Evolutionary conservation across 805 yeast species (phyloP), one percentile per base, ranked within the genome.

Genomic region (Grigorovia humatica): DNA sequence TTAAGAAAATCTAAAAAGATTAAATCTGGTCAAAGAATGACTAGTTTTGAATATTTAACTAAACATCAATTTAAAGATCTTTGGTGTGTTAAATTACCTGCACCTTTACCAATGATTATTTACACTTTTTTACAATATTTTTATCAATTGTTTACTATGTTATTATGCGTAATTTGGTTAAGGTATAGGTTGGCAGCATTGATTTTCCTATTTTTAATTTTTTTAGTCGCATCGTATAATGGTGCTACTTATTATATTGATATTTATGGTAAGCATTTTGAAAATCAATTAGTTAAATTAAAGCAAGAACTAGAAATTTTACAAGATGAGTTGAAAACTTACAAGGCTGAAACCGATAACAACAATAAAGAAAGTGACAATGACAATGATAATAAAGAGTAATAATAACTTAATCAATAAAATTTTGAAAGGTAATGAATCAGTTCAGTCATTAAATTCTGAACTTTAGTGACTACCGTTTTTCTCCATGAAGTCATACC

Each of bases 241-340:
- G 99, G 99, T 30, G 99, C 98, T 2, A 88, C 96, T 0, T 91
- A 88, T 65, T 91, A 91, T 66, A 76, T 93, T 52, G 98, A 91
- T 61, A 83, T 84, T 48, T 93, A 89, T 69, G 98, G 98, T 19
- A 85, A 82, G 64, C 78, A 90, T 57, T 82, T 89, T 62, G 95
- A 89, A 62, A 87, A 84, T 60, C 96, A 93, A 65, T 89, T 91
- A 23, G 69, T 73, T 27, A 79, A 79, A 59, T 72, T 91, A 61
- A 85, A 81, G 66, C 65, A 67, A 15, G 96, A 90, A 62, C 77
- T 91, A n/a, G 75, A 76, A 19, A 79, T 76, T 35, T 70, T 86
- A 59, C 88, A 84, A 59, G 63, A 66, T 43, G 64, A 66, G 44
- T 48, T 62, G 29, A 47, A 52, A 32, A 32, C 15, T 5, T 32